Conservation (phyloP, 2,329 filamentous ascomycete genomes). For the Fusarium sp. region DNA sequence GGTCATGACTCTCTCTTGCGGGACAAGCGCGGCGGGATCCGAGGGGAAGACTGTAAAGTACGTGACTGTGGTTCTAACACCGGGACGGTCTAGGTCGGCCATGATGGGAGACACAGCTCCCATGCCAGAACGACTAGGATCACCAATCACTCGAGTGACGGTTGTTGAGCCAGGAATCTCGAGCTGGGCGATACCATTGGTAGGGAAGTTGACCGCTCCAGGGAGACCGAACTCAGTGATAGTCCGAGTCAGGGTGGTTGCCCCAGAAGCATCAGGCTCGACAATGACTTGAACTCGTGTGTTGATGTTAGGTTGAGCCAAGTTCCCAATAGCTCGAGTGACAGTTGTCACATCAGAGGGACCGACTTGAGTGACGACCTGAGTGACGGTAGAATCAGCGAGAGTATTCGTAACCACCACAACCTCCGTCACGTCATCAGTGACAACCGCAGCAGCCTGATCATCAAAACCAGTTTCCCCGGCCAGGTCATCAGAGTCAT, state of each 20-base stretch:
- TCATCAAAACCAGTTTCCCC: neutral
- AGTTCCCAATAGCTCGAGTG: neutral
- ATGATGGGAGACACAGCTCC: neutral
- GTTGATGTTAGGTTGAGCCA: neutral
- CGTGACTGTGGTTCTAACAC: slow-evolving; percentile 34
- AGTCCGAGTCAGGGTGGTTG: neutral
- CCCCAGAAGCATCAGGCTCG: neutral
- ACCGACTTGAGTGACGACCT: neutral
- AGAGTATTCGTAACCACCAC: neutral
- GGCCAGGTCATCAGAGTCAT: neutral
- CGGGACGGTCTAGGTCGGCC: neutral
- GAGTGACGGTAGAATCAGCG: neutral
- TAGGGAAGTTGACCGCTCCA: neutral
- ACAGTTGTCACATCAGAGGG: neutral
- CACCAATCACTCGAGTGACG: neutral
- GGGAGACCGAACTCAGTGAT: neutral
- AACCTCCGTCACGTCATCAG: neutral
- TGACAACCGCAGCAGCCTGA: neutral
- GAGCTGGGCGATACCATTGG: neutral
- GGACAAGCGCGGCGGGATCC: slow-evolving; percentile 47
- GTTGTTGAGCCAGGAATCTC: neutral
- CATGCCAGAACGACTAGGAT: neutral
- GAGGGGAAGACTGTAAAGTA: slow-evolving; percentile 45
- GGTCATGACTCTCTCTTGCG: slow-evolving; percentile 49
- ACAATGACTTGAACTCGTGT: neutral